Percentiles rank a stretch among this genome's conserved stretches.
These are phyloP conservation scores for Leonotis leonurus DNA, from an alignment of 257 asterid species.

Conservation along the genomic window DNA sequence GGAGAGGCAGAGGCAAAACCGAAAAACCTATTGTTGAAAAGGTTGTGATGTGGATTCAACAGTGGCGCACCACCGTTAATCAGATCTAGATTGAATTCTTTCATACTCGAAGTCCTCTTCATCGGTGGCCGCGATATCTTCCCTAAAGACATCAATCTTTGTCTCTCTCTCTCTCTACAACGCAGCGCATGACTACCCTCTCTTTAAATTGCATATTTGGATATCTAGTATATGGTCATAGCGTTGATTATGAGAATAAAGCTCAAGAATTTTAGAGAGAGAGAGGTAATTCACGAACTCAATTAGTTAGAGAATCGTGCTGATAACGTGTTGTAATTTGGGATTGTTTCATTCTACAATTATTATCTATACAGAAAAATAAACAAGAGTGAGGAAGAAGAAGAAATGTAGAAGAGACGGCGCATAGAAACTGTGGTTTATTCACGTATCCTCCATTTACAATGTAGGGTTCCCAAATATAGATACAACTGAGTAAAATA, in stretches of 20 bases:
- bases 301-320: too few relatives aligned
- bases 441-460: too few relatives aligned
- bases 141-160: slow-evolving; percentile 55
- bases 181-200: not conserved
- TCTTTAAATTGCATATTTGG: not conserved
- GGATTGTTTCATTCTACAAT: too few relatives aligned
- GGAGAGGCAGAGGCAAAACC: slow-evolving; percentile 17
- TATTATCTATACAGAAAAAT: too few relatives aligned
- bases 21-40: slow-evolving; percentile 18
- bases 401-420: too few relatives aligned
- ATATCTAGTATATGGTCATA: too few relatives aligned
- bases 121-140: slow-evolving; percentile 64
- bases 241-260: slow-evolving; percentile 8
- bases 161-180: slow-evolving; percentile 14
- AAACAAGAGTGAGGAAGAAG: too few relatives aligned
- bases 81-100: slow-evolving; percentile 47
- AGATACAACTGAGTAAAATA: too few relatives aligned
- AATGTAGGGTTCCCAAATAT: too few relatives aligned
- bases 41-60: slow-evolving; percentile 15
- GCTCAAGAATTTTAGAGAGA: not conserved
- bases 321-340: too few relatives aligned
- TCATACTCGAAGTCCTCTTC: slow-evolving; percentile 75
- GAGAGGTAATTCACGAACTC: too few relatives aligned
- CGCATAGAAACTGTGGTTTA: too few relatives aligned
- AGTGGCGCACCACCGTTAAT: slow-evolving; percentile 22